Evolutionary conservation across 257 asterid species (phyloP), one percentile per base, ranked within the genome.

Genomic region (Coffea canephora): DNA sequence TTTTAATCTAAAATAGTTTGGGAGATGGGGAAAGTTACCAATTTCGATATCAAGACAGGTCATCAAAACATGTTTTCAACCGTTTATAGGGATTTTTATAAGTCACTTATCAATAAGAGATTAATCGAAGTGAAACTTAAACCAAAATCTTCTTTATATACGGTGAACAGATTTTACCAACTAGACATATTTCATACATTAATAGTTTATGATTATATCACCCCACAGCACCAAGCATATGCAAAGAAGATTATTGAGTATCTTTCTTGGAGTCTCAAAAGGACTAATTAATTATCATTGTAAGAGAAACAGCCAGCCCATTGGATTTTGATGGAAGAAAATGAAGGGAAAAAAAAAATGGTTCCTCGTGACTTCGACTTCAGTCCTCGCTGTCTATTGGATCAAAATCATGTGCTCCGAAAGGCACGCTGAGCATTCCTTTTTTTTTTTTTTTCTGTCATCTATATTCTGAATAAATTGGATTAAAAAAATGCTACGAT

Each of bases 401-500:
- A 82, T 91, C 87, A 82, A 81, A 71, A 76, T 87, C 96, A 88
- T 87, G 96, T 91, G 94, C 92, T 83, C 93, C 91, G 84, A 85
- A 85, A 87, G 84, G 89, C 87, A 87, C 87, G 91, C 95, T 87
- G 91, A 83, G 31, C 55, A 71, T 66, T 85, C 84, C 46, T 77
- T 9, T 65, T 81, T 86, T 82, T 80, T 80, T 73, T 54, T 52
- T 80, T 31, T 73, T 48, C 54, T 52, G 64, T 8, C 67, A 18
- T 39, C 43, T 9, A 61, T 61, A 45, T 61, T 31, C 67, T 23
- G 36, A 39, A 23, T 18, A 9, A 57, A 57, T 57, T 18, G 10
- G 25, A 57, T 57, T 1, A 57, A 57, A 57, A 57, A 2, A 57
- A 1, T 19, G 8, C 64, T 57, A 57, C 25, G 25, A 57, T n/a